A percentile compares a stretch with the other conserved stretches of the same genome.
Conservation (phyloP, 2,329 filamentous ascomycete genomes). For the Fusarium haematococcum region DNA sequence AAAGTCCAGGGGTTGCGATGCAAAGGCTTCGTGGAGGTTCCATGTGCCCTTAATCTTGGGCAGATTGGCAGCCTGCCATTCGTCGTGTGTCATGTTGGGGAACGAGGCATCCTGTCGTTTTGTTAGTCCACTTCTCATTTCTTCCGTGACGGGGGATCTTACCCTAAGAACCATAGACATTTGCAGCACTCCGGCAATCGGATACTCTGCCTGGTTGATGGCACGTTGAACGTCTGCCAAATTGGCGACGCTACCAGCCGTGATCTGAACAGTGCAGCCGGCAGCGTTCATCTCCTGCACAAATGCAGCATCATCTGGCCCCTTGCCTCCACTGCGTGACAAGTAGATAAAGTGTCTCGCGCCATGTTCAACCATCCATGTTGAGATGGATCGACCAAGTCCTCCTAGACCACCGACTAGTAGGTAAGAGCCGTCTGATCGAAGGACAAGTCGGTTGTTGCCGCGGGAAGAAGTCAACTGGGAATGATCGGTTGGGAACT, state of each 20-base stretch:
- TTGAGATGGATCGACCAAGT: not conserved
- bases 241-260: not conserved
- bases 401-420: conserved; percentile 28
- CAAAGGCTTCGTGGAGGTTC: conserved; percentile 48
- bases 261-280: not conserved
- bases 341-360: conserved; percentile 1
- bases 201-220: not conserved
- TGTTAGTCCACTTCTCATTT: conserved; percentile 24
- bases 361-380: not conserved
- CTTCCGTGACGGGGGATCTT: not conserved
- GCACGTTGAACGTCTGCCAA: not conserved
- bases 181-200: conserved; percentile 3
- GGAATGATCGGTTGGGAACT: conserved; percentile 10
- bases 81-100: conserved; percentile 48
- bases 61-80: conserved; percentile 41
- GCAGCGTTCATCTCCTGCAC: not conserved
- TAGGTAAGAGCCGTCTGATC: conserved; percentile 26
- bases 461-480: not conserved
- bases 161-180: conserved; percentile 1
- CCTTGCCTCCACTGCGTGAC: not conserved
- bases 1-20: conserved; percentile 46
- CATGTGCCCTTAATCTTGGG: conserved; percentile 52
- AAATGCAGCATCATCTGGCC: not conserved
- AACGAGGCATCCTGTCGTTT: not conserved
- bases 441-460: not conserved